phyloP scores from a whole-genome alignment of 306 rosid genomes.

The Hippophae gyantsensis region DNA sequence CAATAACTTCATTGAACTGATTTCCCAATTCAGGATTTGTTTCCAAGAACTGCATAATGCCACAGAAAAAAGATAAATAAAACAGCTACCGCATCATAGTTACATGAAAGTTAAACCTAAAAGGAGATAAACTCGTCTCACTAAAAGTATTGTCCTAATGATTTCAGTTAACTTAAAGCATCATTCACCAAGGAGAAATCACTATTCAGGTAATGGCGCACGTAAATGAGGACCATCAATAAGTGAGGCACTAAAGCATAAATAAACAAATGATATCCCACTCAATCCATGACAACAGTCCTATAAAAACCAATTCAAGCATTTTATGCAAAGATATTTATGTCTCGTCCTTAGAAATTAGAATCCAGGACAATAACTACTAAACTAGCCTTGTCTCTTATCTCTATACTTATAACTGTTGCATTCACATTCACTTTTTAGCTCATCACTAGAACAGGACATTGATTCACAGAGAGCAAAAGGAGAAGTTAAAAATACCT shows the following conservation, averaged over 20 bases:
- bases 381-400: no score
- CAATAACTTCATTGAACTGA: conserved; percentile 86
- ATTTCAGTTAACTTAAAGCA: neutral
- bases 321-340: neutral
- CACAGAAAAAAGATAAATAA: conserved; percentile 5
- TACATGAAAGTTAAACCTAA: neutral
- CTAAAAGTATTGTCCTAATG: neutral
- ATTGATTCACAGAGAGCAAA: neutral
- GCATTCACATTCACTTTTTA: no score
- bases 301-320: neutral
- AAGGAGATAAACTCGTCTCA: neutral
- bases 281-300: neutral
- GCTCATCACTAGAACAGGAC: no score
- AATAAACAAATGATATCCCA: neutral
- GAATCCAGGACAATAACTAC: neutral
- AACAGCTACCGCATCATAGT: neutral
- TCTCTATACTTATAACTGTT: no score
- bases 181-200: no score
- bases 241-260: neutral
- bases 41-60: conserved; percentile 69
- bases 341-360: neutral
- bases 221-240: no score
- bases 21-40: conserved; percentile 64
- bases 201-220: no score
- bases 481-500: neutral